A percentile compares a stretch with the other conserved stretches of the same genome.
Evolutionary conservation across 1,139 yeast species (phyloP).

Genomic region (Magnusiomyces clavatus): DNA sequence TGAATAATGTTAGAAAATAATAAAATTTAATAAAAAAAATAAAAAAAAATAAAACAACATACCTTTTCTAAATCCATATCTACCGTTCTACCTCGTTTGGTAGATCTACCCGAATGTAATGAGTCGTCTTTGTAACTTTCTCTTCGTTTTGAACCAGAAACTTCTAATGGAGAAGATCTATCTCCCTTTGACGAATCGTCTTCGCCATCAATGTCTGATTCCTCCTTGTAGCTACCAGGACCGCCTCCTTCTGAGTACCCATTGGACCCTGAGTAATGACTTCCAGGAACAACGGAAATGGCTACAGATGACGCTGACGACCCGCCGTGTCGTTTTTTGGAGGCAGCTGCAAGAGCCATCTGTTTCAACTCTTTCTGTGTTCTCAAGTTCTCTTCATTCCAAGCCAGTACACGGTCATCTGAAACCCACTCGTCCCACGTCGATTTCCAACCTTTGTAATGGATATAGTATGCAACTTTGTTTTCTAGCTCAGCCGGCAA

Average conservation of each 20-base stretch:
- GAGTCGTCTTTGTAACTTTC: slow-evolving; percentile 9
- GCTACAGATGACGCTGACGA: slow-evolving; percentile 5
- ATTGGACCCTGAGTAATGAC: not conserved
- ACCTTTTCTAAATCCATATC: slow-evolving; percentile 32
- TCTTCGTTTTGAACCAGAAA: slow-evolving; percentile 1
- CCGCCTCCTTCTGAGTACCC: slow-evolving; percentile 4
- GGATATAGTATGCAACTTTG: slow-evolving; percentile 55
- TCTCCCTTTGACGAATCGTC: slow-evolving; percentile 4
- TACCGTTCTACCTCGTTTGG: slow-evolving; percentile 33
- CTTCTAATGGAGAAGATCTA: not conserved
- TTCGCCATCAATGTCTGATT: slow-evolving; percentile 8
- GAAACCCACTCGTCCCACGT: slow-evolving; percentile 98
- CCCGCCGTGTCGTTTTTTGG: slow-evolving; percentile 16
- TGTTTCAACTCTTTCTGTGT: slow-evolving; percentile 57
- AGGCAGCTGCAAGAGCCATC: slow-evolving; percentile 37
- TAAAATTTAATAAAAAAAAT: not conserved
- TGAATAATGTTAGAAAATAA: not conserved
- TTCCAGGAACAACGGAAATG: slow-evolving; percentile 9
- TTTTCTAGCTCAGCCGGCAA: slow-evolving; percentile 40
- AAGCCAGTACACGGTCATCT: slow-evolving; percentile 55
- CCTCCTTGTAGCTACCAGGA: not conserved
- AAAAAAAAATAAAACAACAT: not conserved
- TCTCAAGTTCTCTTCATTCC: slow-evolving; percentile 59
- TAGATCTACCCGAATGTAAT: slow-evolving; percentile 12
- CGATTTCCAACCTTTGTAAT: slow-evolving; percentile 92